Conservation (phyloP, 495 filamentous ascomycete genomes). For the Trichocladium uniseriatum region DNA sequence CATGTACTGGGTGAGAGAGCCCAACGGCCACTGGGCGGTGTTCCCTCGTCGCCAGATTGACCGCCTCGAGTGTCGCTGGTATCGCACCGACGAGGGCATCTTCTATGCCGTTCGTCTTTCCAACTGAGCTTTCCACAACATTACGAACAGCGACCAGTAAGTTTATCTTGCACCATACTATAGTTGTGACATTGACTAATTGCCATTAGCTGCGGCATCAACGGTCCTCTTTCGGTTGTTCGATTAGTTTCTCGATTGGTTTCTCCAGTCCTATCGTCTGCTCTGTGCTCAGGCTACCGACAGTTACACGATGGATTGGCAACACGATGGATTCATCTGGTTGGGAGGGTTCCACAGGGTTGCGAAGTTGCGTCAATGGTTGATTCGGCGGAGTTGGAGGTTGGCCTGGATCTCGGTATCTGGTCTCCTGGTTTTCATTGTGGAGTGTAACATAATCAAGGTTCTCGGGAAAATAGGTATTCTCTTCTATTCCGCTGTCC, state of each 20-base stretch:
- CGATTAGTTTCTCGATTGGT: not conserved
- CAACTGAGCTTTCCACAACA: not conserved
- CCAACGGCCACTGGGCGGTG: constrained; percentile 38
- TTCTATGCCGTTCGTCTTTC: constrained; percentile 43
- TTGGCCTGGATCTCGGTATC: not conserved
- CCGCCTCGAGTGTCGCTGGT: constrained; percentile 42
- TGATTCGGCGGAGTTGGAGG: not conserved
- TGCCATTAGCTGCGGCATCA: not conserved
- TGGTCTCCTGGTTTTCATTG: not conserved
- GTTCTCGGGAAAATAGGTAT: not conserved
- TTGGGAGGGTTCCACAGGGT: not conserved
- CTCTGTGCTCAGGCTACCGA: not conserved
- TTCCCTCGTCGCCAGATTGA: constrained; percentile 43
- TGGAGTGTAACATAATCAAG: too few species aligned
- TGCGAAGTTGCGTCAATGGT: not conserved
- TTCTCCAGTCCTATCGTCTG: not conserved
- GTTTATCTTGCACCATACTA: too few species aligned
- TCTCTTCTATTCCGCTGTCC: not conserved
- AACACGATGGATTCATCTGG: not conserved
- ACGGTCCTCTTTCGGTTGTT: not conserved
- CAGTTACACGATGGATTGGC: not conserved
- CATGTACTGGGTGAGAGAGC: constrained; percentile 43
- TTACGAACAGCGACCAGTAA: too few species aligned
- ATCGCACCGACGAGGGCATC: constrained; percentile 33
- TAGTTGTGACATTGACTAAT: not conserved